phyloP scores from a whole-genome alignment of 1,139 yeast genomes.

The Kurtzmaniella quercitrusa region DNA sequence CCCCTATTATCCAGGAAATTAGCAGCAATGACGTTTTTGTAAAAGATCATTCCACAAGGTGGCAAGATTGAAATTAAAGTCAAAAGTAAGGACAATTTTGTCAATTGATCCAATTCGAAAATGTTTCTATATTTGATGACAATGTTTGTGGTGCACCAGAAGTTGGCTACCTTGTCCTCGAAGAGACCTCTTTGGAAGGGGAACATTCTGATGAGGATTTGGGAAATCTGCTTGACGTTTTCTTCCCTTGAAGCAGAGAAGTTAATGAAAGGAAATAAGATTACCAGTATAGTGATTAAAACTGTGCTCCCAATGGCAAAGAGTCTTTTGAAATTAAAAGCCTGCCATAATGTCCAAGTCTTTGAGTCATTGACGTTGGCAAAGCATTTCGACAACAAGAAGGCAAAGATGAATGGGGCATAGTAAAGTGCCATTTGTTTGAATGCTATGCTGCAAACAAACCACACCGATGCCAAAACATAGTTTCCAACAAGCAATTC shows the following conservation, averaged over 20 bases:
- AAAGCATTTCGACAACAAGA: slow-evolving; percentile 49
- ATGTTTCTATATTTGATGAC: slow-evolving; percentile 62
- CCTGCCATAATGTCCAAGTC: slow-evolving; percentile 9
- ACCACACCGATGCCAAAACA: slow-evolving; percentile 71
- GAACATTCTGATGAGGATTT: slow-evolving; percentile 64
- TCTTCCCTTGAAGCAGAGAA: slow-evolving; percentile 10
- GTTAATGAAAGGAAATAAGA: slow-evolving; percentile 61
- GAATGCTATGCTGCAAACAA: slow-evolving; percentile 73
- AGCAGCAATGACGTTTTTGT: slow-evolving; percentile 44
- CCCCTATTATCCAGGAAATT: slow-evolving; percentile 10
- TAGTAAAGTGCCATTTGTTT: slow-evolving; percentile 96
- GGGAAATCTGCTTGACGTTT: slow-evolving; percentile 19
- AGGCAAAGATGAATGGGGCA: slow-evolving; percentile 83
- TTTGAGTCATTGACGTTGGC: slow-evolving; percentile 17
- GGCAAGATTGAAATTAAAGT: slow-evolving; percentile 72
- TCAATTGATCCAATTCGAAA: slow-evolving; percentile 57
- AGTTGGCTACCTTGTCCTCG: slow-evolving; percentile 95
- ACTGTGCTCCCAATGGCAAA: slow-evolving; percentile 63
- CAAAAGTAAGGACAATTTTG: slow-evolving; percentile 54
- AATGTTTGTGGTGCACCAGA: slow-evolving; percentile 90
- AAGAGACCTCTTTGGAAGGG: slow-evolving; percentile 94
- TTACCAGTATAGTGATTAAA: slow-evolving; percentile 43
- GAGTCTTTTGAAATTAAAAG: slow-evolving; percentile 45
- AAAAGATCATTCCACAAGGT: slow-evolving; percentile 49
- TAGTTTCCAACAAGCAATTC: slow-evolving; percentile 62